A percentile compares a stretch with the other conserved stretches of the same genome.
phyloP scores from a whole-genome alignment of 345 rosid genomes.

The Dovyalis caffra region DNA sequence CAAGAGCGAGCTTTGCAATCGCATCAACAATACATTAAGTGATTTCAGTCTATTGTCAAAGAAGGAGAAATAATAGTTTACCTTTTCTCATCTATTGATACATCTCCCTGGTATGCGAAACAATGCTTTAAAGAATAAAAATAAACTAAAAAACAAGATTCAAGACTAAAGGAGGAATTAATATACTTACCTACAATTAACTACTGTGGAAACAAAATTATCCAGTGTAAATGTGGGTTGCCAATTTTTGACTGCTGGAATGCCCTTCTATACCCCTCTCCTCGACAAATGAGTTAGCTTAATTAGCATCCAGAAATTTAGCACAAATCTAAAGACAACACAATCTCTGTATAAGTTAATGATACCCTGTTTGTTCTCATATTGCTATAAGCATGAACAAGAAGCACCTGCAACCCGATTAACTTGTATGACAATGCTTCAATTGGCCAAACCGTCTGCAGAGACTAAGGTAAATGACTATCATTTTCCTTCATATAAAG shows the following conservation, averaged over 20 bases:
- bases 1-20: no score
- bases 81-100: no score
- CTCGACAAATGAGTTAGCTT: not conserved
- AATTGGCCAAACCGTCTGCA: conserved; percentile 20
- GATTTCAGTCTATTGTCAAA: no score
- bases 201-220: no score
- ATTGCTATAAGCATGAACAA: not conserved
- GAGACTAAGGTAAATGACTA: conserved; percentile 3
- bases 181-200: not conserved
- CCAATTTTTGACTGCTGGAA: not conserved
- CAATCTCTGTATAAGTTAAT: not conserved
- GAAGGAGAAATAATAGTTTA: no score
- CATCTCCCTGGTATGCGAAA: no score
- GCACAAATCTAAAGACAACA: not conserved
- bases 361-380: not conserved
- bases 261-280: not conserved
- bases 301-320: not conserved
- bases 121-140: no score
- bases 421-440: not conserved
- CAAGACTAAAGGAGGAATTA: not conserved
- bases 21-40: no score
- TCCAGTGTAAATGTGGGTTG: no score
- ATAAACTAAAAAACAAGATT: not conserved
- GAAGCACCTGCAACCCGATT: not conserved
- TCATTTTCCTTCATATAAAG: conserved; percentile 50